Evolutionary conservation across 345 rosid species (phyloP), one percentile per base, ranked within the genome.

Genomic region (Pelargonium nanum): DNA sequence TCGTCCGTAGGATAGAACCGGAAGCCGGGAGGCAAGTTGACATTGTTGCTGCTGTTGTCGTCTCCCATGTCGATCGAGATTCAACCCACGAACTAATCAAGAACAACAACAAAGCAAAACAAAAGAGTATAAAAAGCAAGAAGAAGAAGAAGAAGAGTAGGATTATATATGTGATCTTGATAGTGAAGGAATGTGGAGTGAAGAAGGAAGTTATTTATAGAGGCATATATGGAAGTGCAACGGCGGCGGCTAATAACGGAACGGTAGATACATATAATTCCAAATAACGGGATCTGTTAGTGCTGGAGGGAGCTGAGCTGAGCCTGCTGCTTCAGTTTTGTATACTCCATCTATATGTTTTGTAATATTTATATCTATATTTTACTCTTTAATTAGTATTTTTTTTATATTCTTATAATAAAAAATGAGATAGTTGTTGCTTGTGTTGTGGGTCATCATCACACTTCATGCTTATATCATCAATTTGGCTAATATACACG

Each of bases 11-110:
- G 99, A 58, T 62, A 75, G 55, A 89, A 93, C 65, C 96, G 81
- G 69, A 93, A 93, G 0, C 99, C 97, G 1, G 97, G 99, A 0
- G 99, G 97, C 8, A 93, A 83, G 72, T 85, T 82, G 57, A 59
- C 70, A 56, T 61, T 55, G 10, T 26, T 72, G 61, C 45, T 57
- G 24, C 58, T 55, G 10, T 26, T 72, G 61, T 52, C 55, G 24
- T 80, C 82, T 53, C 65, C 83, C 91, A 85, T 84, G 21, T 3
- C n/a, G n/a, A 22, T 2, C 24, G 15, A 34, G 13, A 26, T 30
- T 34, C n/a, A n/a, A n/a, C n/a, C n/a, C n/a, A n/a, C n/a, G n/a
- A n/a, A n/a, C n/a, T n/a, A n/a, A n/a, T n/a, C n/a, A n/a, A n/a
- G n/a, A n/a, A n/a, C n/a, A n/a, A n/a, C n/a, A n/a, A n/a, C n/a